These are phyloP conservation scores for Rhodotorula mucilaginosa DNA, from an alignment of 1,284 basidiomycete species.

Conservation along the genomic window DNA sequence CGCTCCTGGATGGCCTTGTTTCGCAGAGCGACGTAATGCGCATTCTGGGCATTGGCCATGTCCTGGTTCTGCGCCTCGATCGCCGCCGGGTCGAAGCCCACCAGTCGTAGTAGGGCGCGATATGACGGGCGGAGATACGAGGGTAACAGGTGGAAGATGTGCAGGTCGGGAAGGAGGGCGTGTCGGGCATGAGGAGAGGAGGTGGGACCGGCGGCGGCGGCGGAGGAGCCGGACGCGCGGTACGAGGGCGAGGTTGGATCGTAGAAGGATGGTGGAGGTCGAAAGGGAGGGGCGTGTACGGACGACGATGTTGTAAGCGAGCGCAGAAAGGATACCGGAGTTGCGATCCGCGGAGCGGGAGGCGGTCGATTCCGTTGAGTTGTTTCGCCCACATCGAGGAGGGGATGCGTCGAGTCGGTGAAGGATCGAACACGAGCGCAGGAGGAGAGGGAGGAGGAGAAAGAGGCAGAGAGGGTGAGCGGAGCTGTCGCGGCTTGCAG, in stretches of 20 bases:
- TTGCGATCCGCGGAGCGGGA: neutral
- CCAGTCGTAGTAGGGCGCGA: slow-evolving; percentile 10
- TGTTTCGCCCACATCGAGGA: neutral
- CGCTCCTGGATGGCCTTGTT: slow-evolving; percentile 71
- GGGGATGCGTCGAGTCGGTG: neutral
- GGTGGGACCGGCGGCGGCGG: neutral
- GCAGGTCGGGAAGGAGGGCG: neutral
- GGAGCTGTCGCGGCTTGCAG: neutral
- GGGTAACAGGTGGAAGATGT: slow-evolving; percentile 27
- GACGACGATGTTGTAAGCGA: neutral
- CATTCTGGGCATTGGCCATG: slow-evolving; percentile 52
- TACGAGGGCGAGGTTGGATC: slow-evolving; percentile 3
- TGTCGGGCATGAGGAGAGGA: neutral
- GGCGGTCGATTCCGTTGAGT: neutral
- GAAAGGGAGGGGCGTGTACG: slow-evolving; percentile 2
- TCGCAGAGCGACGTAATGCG: slow-evolving; percentile 66
- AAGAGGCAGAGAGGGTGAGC: neutral
- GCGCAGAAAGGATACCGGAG: neutral
- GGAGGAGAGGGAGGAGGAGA: neutral
- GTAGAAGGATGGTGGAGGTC: slow-evolving; percentile 3
- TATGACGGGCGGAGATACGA: slow-evolving; percentile 27
- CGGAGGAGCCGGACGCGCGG: neutral
- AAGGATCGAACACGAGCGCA: neutral
- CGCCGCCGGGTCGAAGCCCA: slow-evolving; percentile 2
- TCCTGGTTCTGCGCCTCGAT: slow-evolving; percentile 59